Evolutionary conservation across 1,284 basidiomycete genomes (phyloP).

Genomic region (Laetiporus sulphureus): DNA sequence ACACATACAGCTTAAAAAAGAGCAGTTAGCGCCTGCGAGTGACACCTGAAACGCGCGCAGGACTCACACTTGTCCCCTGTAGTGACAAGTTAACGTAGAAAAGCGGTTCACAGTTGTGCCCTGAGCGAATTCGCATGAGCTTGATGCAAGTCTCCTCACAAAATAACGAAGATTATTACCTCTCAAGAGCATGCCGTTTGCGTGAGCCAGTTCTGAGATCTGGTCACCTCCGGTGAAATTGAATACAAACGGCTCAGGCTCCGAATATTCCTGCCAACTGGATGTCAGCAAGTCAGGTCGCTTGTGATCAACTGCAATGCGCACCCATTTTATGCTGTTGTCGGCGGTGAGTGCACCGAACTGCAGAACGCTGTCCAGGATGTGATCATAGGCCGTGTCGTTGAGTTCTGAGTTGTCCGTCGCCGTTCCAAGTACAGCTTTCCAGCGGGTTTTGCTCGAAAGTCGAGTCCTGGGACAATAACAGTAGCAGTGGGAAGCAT

Average conservation of each 20-base stretch:
- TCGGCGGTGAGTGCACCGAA: conserved; percentile 47
- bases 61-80: conserved; percentile 40
- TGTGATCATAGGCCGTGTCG: conserved; percentile 35
- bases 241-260: conserved; percentile 41
- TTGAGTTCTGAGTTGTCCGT: conserved; percentile 49
- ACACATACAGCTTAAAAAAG: too few relatives aligned
- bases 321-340: conserved; percentile 55
- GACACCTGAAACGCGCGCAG: too few relatives aligned
- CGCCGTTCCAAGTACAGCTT: conserved; percentile 57
- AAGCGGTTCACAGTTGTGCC: conserved; percentile 46
- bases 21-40: too few relatives aligned
- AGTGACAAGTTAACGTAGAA: conserved; percentile 40
- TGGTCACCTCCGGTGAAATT: conserved; percentile 40
- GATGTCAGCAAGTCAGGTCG: too few relatives aligned
- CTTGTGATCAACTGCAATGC: too few relatives aligned
- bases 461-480: conserved; percentile 27
- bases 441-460: conserved; percentile 38
- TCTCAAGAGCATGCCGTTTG: conserved; percentile 31
- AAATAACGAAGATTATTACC: conserved; percentile 8
- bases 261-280: too few relatives aligned
- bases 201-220: conserved; percentile 38
- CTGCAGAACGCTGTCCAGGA: conserved; percentile 34
- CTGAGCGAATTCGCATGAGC: conserved; percentile 4
- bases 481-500: conserved; percentile 18
- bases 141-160: neutral